Evolutionary conservation across 441 rosid species (phyloP), one percentile per base, ranked within the genome.

Genomic region (Biscutella laevigata): DNA sequence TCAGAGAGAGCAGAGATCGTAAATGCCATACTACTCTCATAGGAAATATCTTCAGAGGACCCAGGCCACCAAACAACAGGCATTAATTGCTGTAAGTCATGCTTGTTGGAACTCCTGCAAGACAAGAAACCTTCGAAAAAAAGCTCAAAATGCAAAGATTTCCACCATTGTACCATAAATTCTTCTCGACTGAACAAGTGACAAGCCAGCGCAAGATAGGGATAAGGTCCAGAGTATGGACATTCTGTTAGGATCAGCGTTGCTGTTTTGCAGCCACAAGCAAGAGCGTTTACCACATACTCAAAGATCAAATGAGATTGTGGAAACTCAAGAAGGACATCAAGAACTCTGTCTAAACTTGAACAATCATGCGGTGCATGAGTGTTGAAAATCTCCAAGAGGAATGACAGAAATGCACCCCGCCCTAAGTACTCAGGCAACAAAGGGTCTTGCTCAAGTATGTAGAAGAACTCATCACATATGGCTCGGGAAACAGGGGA

Each of bases 61-160:
- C 97, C 90, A 76, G 97, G 88, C 99, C 99, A 94, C 97, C 97
- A 94, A 69, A 88, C 94, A 74, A 85, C 82, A 60, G 95, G 95
- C 75, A 94, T 73, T 67, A 88, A 66, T 63, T 74, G 73, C 61
- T 86, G 92, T 45, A 94, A 86, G 64, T 94, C 99, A 75, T 79
- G 92, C 64, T 74, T 84, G 67, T 79, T 94, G 53, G 90, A 84
- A 65, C 68, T 81, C 75, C 81, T 81, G 38, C 70, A 79, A 4
- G 95, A 81, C 62, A 94, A 76, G 75, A 94, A 81, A 55, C 95
- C 82, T 81, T 88, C 99, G 50, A 88, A 84, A 63, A 89, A 59
- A 57, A 71, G 59, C 66, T 86, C 90, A 61, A 86, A 92, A 76
- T 88, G 83, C 20, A 69, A 57, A 36, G 81, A 78, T 53, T 76